phyloP scores from a whole-genome alignment of 2,329 filamentous ascomycete genomes.

The Monilinia laxa region DNA sequence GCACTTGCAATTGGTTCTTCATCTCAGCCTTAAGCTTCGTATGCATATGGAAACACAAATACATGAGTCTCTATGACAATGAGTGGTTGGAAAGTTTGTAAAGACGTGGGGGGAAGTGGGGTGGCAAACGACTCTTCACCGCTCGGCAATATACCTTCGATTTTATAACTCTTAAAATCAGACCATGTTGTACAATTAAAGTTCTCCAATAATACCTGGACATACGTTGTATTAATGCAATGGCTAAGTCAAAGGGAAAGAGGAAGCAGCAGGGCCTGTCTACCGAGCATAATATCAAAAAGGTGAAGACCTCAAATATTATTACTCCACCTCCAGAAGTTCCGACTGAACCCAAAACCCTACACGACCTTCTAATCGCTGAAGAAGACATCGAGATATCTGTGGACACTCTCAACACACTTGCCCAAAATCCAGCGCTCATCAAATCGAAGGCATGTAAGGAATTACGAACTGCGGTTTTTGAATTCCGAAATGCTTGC shows the following conservation, averaged over 20 bases:
- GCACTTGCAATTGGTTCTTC: background rate
- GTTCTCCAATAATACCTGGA: background rate
- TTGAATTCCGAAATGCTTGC: slow-evolving; percentile 67
- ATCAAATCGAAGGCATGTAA: slow-evolving; percentile 70
- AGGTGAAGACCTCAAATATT: slow-evolving; percentile 42
- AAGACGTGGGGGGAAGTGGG: background rate
- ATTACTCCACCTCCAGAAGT: slow-evolving; percentile 43
- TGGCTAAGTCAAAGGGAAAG: slow-evolving; percentile 49
- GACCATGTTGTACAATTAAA: background rate
- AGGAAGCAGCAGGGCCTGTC: slow-evolving; percentile 49
- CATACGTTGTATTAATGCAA: slow-evolving; percentile 30
- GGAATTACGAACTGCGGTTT: slow-evolving; percentile 64
- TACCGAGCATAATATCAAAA: slow-evolving; percentile 43
- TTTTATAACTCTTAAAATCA: background rate
- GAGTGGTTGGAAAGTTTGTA: background rate
- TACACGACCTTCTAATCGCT: slow-evolving; percentile 55
- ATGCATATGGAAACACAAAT: too few relatives aligned
- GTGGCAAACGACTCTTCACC: slow-evolving; percentile 5
- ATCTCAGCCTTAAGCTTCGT: background rate
- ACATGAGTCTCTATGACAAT: too few relatives aligned
- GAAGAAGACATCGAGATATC: slow-evolving; percentile 69
- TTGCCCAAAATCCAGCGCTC: slow-evolving; percentile 58
- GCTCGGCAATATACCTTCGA: slow-evolving; percentile 6
- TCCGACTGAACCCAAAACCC: slow-evolving; percentile 48
- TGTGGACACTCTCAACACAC: slow-evolving; percentile 60